Evolutionary conservation across 1,139 yeast genomes (phyloP).

Genomic region (Yamadazyma membranifaciens): DNA sequence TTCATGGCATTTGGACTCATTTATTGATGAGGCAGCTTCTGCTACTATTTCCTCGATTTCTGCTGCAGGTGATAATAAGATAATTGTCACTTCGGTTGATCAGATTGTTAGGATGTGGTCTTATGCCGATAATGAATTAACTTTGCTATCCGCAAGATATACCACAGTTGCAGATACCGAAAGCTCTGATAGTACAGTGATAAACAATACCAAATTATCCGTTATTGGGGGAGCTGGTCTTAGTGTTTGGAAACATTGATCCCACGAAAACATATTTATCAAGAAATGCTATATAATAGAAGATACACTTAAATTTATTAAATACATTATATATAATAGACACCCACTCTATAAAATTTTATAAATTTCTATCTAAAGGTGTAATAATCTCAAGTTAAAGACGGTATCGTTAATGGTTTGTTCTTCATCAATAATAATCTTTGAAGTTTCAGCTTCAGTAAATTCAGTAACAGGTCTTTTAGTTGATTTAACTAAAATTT

Average conservation of each 20-base stretch:
- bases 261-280: not conserved
- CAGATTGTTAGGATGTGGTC: slow-evolving; percentile 74
- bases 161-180: slow-evolving; percentile 94
- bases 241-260: slow-evolving; percentile 44
- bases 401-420: slow-evolving; percentile 84
- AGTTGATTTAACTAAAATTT: slow-evolving; percentile 72
- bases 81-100: slow-evolving; percentile 69
- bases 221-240: slow-evolving; percentile 74
- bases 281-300: not conserved
- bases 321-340: slow-evolving; percentile 2
- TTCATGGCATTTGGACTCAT: slow-evolving; percentile 24
- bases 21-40: slow-evolving; percentile 65
- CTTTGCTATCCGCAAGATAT: slow-evolving; percentile 45
- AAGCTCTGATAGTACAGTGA: slow-evolving; percentile 44
- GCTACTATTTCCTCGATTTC: slow-evolving; percentile 78
- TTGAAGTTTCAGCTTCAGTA: slow-evolving; percentile 33
- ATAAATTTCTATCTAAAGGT: slow-evolving; percentile 6
- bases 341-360: no score
- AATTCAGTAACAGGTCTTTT: slow-evolving; percentile 56
- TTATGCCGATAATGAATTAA: slow-evolving; percentile 27
- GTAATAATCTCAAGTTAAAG: slow-evolving; percentile 77
- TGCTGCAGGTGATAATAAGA: slow-evolving; percentile 17
- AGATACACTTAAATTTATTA: not conserved
- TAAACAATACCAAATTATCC: slow-evolving; percentile 26
- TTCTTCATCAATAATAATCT: slow-evolving; percentile 82